Evolutionary conservation across 2,329 filamentous ascomycete species (phyloP), one percentile per base, ranked within the genome.

Genomic region (Stagonosporopsis cucurbitacearum): DNA sequence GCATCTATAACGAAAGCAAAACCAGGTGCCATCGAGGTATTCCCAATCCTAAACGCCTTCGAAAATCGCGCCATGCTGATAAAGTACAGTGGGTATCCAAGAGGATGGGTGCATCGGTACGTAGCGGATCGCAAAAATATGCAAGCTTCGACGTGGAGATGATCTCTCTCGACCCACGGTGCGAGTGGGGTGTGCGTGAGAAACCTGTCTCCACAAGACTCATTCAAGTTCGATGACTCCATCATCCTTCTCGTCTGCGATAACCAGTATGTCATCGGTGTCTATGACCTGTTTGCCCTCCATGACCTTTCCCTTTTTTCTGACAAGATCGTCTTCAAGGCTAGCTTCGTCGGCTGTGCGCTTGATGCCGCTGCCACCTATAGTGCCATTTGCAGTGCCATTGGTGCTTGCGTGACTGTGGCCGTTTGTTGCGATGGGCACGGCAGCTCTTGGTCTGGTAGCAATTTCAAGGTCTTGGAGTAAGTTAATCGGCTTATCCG

Each of bases 401-500:
- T 73, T 75, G 8, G 52, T 46, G 57, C 65, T 60, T 6, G 48
- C 43, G 17, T 50, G 48, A 13, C 57, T 60, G 19, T 72, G 63
- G 13, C 72, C 77, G 42, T 65, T 77, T 41, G 55, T 71, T 25
- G 62, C 60, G 1, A 68, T 65, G n/a, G 43, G 42, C 4, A 47
- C 19, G 9, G 54, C 52, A 19, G 41, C 23, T 58, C 78, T 80
- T 2, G 81, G 76, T 63, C 80, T 82, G 6, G 73, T 70, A 1
- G 81, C 78, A 40, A 86, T 81, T 6, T 80, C 74, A 5, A 81
- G 60, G 32, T 77, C 69, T 25, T 74, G 74, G 1, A 79, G 70
- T 3, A 80, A 75, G 63, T 82, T 81, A 56, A 89, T 81, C 1
- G 86, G 81, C 68, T 85, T 85, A 39, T 81, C 82, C 11, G 80